Conservation (phyloP, 805 yeast species). For the Saccharomycopsis sp. region DNA sequence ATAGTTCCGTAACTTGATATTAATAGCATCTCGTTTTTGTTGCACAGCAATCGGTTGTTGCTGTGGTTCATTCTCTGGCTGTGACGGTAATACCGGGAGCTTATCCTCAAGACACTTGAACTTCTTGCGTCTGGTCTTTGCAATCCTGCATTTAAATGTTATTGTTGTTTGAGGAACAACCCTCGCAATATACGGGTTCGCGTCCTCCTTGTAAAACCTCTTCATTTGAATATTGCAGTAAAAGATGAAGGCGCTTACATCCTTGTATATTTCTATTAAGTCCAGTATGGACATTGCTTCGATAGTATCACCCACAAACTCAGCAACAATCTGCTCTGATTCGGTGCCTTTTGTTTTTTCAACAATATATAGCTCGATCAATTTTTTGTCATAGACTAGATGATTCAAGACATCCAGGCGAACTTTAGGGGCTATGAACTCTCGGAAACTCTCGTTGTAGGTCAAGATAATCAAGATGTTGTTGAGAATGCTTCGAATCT, state of each 20-base stretch:
- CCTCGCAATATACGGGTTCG: no score
- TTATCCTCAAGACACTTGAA: not conserved
- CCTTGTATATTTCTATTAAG: no score
- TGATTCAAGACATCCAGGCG: not conserved
- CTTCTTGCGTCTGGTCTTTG: not conserved
- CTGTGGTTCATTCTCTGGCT: not conserved
- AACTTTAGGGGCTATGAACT: not conserved
- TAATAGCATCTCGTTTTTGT: not conserved
- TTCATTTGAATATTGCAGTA: no score
- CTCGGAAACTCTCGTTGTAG: not conserved
- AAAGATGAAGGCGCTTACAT: no score
- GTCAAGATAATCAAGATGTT: not conserved
- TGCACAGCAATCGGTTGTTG: not conserved
- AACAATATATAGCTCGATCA: not conserved
- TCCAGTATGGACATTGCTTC: not conserved
- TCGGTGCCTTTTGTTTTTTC: not conserved
- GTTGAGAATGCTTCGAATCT: not conserved
- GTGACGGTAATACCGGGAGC: not conserved
- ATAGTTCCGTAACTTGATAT: not conserved
- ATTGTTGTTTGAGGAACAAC: no score
- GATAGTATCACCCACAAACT: not conserved
- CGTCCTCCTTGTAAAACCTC: no score
- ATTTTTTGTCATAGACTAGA: not conserved
- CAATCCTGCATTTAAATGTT: no score
- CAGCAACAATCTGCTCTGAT: not conserved